These are phyloP conservation scores for Mycena vulgaris DNA, from an alignment of 768 basidiomycete genomes.

Conservation along the genomic window DNA sequence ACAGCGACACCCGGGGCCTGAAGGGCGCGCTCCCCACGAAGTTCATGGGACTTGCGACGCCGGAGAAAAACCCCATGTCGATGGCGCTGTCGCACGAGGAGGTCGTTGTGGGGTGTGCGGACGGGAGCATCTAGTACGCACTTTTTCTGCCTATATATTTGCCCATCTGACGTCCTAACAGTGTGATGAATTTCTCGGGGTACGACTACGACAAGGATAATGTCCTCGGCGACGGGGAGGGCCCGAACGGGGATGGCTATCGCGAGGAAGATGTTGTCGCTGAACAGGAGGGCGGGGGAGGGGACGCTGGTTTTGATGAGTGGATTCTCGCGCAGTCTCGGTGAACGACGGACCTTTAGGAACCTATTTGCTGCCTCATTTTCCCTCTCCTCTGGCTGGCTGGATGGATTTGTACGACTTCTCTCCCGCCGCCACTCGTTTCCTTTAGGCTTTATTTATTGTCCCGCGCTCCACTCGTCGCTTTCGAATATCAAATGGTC, in stretches of 20 bases:
- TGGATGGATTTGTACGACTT: conserved; percentile 18
- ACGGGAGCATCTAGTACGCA: conserved; percentile 92
- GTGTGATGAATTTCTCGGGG: conserved; percentile 76
- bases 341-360: conserved; percentile 10
- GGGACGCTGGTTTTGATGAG: conserved; percentile 35
- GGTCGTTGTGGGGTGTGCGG: conserved; percentile 92
- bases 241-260: conserved; percentile 59
- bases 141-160: not conserved
- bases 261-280: conserved; percentile 16
- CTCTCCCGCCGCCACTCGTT: not conserved
- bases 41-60: conserved; percentile 85
- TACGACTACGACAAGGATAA: conserved; percentile 69
- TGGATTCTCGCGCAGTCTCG: conserved; percentile 31
- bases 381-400: conserved; percentile 1
- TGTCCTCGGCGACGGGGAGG: conserved; percentile 69
- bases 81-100: conserved; percentile 94
- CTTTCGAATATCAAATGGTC: no score
- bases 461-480: not conserved
- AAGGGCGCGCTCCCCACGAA: conserved; percentile 75
- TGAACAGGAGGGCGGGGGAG: not conserved
- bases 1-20: conserved; percentile 68
- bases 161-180: conserved; percentile 37
- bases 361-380: not conserved
- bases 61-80: conserved; percentile 96
- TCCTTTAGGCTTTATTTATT: not conserved